Evolutionary conservation across 306 rosid genomes (phyloP).

Genomic region (Psophocarpus tetragonolobus): DNA sequence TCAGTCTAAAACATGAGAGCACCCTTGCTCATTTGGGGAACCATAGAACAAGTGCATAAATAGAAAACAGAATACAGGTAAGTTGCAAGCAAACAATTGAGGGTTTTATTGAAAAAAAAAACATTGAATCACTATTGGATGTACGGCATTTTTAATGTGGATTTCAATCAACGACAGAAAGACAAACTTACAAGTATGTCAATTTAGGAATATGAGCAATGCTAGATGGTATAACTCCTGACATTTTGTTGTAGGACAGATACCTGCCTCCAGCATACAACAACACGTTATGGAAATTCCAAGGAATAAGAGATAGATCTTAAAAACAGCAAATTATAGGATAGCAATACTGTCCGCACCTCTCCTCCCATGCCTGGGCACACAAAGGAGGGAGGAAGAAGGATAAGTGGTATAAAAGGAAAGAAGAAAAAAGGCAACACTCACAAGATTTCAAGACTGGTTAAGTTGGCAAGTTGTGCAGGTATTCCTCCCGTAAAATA

Average conservation of each 20-base stretch:
- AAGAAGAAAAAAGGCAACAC: conserved; percentile 30
- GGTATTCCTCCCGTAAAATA: conserved; percentile 97
- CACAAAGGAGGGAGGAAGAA: neutral
- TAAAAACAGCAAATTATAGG: neutral
- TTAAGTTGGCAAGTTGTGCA: conserved; percentile 88
- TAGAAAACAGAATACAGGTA: neutral
- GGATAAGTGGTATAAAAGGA: neutral
- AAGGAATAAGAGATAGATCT: conserved; percentile 1
- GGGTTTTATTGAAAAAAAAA: neutral
- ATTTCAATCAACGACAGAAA: conserved; percentile 7
- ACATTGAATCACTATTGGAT: neutral
- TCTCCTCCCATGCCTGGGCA: neutral
- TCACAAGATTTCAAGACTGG: conserved; percentile 94
- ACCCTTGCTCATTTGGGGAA: neutral
- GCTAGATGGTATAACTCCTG: conserved; percentile 85
- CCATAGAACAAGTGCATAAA: neutral
- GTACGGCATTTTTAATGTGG: neutral
- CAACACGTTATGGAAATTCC: conserved; percentile 13
- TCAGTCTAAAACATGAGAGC: neutral
- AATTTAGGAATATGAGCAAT: conserved; percentile 81
- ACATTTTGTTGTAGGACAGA: conserved; percentile 90
- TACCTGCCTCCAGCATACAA: conserved; percentile 63
- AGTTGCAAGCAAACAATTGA: neutral
- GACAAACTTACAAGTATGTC: conserved; percentile 84
- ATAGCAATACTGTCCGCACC: neutral